Conservation (phyloP, 75 land plant genomes). For the Sequoiadendron giganteum region DNA sequence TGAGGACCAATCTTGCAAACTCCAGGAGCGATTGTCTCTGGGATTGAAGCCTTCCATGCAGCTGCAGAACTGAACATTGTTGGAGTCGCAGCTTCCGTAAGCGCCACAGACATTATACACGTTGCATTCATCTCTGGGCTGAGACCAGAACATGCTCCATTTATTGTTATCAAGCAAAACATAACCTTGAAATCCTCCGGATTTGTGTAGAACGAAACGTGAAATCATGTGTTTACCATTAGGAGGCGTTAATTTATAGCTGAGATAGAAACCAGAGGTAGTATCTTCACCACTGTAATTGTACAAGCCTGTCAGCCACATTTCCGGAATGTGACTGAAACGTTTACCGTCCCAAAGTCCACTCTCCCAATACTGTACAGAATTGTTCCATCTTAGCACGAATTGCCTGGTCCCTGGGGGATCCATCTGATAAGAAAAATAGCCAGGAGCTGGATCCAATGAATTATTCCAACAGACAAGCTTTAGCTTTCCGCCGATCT, state of each 20-base stretch:
- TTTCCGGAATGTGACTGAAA: too few relatives aligned
- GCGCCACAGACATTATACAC: slow-evolving; percentile 32
- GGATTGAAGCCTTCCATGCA: slow-evolving; percentile 42
- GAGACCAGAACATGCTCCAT: slow-evolving; percentile 21
- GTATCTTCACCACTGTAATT: background rate
- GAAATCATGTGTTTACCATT: too few relatives aligned
- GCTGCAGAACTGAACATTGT: slow-evolving; percentile 12
- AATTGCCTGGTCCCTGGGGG: too few relatives aligned
- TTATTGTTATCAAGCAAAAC: slow-evolving; percentile 2
- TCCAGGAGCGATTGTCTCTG: background rate
- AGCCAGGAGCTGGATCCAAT: too few relatives aligned
- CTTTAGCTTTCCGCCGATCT: too few relatives aligned
- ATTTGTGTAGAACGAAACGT: slow-evolving; percentile 26
- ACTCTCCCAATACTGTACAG: too few relatives aligned
- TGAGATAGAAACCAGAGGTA: background rate
- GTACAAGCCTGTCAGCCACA: background rate
- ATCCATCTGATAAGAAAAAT: too few relatives aligned
- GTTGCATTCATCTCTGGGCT: slow-evolving; percentile 23
- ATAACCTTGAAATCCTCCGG: slow-evolving; percentile 21
- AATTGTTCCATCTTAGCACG: too few relatives aligned
- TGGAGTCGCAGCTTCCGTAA: slow-evolving; percentile 19
- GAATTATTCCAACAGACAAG: too few relatives aligned
- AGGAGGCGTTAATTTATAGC: background rate
- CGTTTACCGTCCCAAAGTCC: too few relatives aligned
- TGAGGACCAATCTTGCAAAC: slow-evolving; percentile 16